Evolutionary conservation across 495 filamentous ascomycete species (phyloP).

Genomic region (Neurospora cerealis): DNA sequence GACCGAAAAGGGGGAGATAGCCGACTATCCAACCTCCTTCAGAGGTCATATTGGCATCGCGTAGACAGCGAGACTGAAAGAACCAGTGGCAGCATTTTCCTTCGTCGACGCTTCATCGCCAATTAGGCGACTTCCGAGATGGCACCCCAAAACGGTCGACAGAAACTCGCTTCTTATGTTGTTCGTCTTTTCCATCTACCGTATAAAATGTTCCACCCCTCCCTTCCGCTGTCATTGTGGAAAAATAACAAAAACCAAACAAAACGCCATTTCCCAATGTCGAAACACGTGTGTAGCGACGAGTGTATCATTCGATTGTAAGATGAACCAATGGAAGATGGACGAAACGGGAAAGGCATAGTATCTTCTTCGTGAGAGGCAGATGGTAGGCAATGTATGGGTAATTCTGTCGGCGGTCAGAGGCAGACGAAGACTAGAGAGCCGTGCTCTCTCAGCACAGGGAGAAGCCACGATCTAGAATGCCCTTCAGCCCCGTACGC

Average conservation of each 20-base stretch:
- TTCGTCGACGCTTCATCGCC: conserved; percentile 22
- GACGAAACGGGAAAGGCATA: background rate
- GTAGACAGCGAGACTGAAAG: conserved; percentile 10
- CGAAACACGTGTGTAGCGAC: background rate
- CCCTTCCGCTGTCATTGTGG: background rate
- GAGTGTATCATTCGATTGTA: background rate
- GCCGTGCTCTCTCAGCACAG: background rate
- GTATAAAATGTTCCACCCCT: background rate
- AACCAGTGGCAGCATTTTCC: background rate
- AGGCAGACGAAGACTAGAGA: background rate
- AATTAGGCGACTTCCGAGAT: background rate
- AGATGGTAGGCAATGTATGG: background rate
- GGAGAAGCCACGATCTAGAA: background rate
- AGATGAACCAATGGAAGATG: background rate
- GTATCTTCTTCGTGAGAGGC: background rate
- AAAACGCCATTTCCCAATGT: background rate
- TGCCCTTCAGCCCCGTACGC: background rate
- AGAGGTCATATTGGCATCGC: conserved; percentile 13
- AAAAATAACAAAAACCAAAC: background rate
- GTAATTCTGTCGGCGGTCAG: background rate
- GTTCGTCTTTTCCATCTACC: background rate
- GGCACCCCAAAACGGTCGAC: background rate
- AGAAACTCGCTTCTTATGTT: background rate
- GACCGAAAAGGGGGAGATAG: background rate
- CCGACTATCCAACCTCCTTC: background rate